A percentile compares a stretch with the other conserved stretches of the same genome.
phyloP scores from a whole-genome alignment of 2,329 filamentous ascomycete genomes.

The Cladosporium sphaerospermum region DNA sequence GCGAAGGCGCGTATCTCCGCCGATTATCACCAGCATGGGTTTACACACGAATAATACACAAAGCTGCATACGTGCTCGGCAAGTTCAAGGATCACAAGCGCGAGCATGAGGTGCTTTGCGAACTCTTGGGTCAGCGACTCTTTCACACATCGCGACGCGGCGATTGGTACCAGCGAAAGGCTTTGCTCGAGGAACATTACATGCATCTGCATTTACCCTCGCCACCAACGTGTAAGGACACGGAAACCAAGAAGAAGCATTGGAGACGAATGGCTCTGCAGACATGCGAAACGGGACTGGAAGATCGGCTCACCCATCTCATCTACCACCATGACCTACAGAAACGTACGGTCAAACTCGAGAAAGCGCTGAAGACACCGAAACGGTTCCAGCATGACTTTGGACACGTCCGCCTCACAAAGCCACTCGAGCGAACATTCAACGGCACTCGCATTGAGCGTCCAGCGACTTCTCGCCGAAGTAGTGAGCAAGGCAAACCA shows the following conservation, averaged over 20 bases:
- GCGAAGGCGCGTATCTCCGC: constrained; percentile 82
- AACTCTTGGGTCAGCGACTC: constrained; percentile 71
- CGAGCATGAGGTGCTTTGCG: constrained; percentile 67
- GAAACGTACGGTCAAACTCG: constrained; percentile 86
- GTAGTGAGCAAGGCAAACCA: constrained; percentile 30
- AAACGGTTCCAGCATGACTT: constrained; percentile 90
- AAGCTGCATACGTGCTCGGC: constrained; percentile 71
- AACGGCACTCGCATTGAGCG: constrained; percentile 67
- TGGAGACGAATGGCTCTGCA: constrained; percentile 71
- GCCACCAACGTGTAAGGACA: constrained; percentile 36
- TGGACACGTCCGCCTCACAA: constrained; percentile 70
- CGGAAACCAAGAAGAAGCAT: constrained; percentile 65
- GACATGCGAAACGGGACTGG: constrained; percentile 80
- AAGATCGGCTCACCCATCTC: constrained; percentile 82
- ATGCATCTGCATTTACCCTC: constrained; percentile 60
- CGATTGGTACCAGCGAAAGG: constrained; percentile 93
- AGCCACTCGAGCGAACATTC: constrained; percentile 68
- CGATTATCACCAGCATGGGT: constrained; percentile 88
- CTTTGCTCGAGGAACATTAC: constrained; percentile 90
- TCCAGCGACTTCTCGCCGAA: constrained; percentile 19
- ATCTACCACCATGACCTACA: constrained; percentile 94
- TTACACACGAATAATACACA: constrained; percentile 88
- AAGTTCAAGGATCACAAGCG: constrained; percentile 72
- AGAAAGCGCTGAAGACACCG: constrained; percentile 74
- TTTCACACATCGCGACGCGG: constrained; percentile 83